Evolutionary conservation across 1,284 basidiomycete species (phyloP).

Genomic region (Dichomitus squalens): DNA sequence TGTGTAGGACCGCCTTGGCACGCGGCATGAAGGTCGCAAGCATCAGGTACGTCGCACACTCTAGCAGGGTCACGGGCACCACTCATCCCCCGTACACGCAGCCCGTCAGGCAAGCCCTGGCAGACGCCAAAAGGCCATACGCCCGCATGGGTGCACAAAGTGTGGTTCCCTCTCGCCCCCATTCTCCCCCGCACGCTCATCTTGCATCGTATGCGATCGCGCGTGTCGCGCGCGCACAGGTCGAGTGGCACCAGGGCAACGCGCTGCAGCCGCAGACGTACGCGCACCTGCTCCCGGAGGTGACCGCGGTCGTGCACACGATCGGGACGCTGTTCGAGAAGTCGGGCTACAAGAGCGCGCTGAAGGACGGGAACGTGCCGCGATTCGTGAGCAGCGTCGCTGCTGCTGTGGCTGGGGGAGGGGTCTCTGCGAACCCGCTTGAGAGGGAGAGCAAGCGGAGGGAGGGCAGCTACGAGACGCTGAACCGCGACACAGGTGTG

Average conservation of each 20-base stretch:
- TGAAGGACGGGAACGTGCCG: constrained; percentile 59
- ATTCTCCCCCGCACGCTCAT: background rate
- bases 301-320: constrained; percentile 88
- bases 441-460: constrained; percentile 40
- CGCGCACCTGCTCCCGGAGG: constrained; percentile 62
- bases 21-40: constrained; percentile 88
- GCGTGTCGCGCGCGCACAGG: constrained; percentile 44
- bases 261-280: constrained; percentile 82
- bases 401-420: constrained; percentile 37
- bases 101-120: constrained; percentile 87
- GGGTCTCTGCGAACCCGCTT: constrained; percentile 63
- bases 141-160: constrained; percentile 83
- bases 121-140: constrained; percentile 86
- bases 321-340: constrained; percentile 92
- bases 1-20: constrained; percentile 85
- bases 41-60: constrained; percentile 65
- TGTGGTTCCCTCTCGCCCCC: constrained; percentile 33
- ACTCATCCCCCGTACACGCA: constrained; percentile 33
- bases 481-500: constrained; percentile 93
- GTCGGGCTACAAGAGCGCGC: constrained; percentile 76
- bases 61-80: background rate
- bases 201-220: no score
- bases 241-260: constrained; percentile 82
- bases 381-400: constrained; percentile 55
- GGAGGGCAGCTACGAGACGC: constrained; percentile 66